Evolutionary conservation across 192 early-diverging fungal species (phyloP).

Genomic region (Entomortierella parvispora): DNA sequence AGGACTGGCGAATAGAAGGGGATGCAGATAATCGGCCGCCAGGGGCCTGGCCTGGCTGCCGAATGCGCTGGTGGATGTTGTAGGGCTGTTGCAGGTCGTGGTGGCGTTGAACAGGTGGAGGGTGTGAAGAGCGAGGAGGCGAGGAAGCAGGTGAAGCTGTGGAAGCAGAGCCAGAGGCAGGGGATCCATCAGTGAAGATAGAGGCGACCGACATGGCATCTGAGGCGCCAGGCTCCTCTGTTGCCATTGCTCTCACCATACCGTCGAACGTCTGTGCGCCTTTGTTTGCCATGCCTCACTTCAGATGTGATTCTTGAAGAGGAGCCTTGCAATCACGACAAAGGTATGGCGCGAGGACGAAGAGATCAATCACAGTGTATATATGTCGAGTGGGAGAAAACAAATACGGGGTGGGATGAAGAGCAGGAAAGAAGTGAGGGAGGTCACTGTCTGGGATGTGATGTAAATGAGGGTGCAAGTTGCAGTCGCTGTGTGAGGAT

Average conservation of each 20-base stretch:
- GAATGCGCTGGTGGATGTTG: conserved; percentile 43
- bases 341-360: too few species aligned
- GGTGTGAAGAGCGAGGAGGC: conserved; percentile 16
- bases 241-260: background rate
- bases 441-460: too few species aligned
- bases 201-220: too few species aligned
- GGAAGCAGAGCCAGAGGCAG: background rate
- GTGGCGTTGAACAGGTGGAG: conserved; percentile 26
- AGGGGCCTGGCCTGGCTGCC: conserved; percentile 5
- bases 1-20: conserved; percentile 48
- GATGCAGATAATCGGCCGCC: conserved; percentile 18
- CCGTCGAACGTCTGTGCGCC: conserved; percentile 35
- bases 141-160: conserved; percentile 2
- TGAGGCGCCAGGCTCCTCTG: background rate
- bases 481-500: too few species aligned
- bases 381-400: too few species aligned
- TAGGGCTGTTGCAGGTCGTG: conserved; percentile 17
- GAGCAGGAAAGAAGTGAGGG: background rate
- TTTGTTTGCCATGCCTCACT: conserved; percentile 45
- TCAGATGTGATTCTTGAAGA: too few species aligned
- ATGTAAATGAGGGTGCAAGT: too few species aligned
- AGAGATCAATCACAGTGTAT: too few species aligned
- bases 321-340: too few species aligned
- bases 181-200: too few species aligned
- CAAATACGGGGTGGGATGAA: background rate